phyloP scores from a whole-genome alignment of 139 green algal genomes.

The Tetraselmis striata region DNA sequence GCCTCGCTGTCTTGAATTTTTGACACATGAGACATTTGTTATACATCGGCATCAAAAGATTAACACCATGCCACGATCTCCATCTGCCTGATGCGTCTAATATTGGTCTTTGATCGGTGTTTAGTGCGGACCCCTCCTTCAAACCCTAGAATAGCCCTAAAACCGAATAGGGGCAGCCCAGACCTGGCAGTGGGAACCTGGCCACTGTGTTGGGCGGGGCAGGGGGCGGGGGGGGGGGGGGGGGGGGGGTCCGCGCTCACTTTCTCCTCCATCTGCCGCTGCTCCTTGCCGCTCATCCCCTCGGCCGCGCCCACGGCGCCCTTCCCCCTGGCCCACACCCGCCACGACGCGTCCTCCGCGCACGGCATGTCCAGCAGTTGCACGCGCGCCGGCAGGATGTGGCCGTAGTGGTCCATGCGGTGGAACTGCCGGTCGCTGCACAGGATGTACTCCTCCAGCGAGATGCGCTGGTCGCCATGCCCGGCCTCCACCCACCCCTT shows the following conservation, averaged over 20 bases:
- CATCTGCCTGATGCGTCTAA: too few species aligned
- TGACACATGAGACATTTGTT: too few species aligned
- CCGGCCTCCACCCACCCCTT: conserved; percentile 20
- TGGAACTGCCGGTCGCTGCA: conserved; percentile 51
- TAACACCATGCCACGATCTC: too few species aligned
- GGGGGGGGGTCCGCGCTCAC: background rate
- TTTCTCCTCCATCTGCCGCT: background rate
- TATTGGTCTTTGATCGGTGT: too few species aligned
- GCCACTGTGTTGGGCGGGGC: too few species aligned
- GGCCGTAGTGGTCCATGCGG: conserved; percentile 44
- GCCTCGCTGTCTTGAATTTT: too few species aligned
- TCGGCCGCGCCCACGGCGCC: conserved; percentile 5
- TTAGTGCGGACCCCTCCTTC: too few species aligned
- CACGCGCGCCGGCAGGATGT: conserved; percentile 26
- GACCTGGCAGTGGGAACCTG: too few species aligned
- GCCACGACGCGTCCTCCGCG: background rate
- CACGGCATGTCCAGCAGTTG: conserved; percentile 23
- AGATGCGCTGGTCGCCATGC: conserved; percentile 27
- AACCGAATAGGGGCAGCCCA: too few species aligned
- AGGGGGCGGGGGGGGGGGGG: too few species aligned
- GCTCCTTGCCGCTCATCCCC: background rate
- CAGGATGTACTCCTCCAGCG: conserved; percentile 40
- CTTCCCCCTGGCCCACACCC: background rate
- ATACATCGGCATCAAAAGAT: too few species aligned
- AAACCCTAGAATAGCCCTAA: too few species aligned